Evolutionary conservation across 2,329 filamentous ascomycete species (phyloP).

Genomic region (Xylariaceae sp.): DNA sequence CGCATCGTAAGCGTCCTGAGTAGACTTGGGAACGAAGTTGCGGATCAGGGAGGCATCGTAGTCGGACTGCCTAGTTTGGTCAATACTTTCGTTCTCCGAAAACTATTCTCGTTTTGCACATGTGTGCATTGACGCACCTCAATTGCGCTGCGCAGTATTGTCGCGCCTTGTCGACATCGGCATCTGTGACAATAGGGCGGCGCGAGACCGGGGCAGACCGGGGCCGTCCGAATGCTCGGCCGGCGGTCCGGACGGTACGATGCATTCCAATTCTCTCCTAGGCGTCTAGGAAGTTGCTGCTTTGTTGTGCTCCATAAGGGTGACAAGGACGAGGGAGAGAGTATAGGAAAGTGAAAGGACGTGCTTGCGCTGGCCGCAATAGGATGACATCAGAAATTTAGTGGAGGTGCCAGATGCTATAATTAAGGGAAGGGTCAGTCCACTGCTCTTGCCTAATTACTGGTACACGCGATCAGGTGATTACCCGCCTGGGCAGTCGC

Average conservation of each 20-base stretch:
- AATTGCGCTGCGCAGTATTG: slow-evolving; percentile 53
- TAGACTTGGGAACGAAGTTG: slow-evolving; percentile 72
- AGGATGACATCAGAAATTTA: slow-evolving; percentile 20
- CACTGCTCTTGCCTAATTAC: too few relatives aligned
- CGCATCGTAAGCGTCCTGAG: slow-evolving; percentile 81
- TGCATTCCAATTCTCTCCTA: too few relatives aligned
- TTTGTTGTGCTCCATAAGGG: too few relatives aligned
- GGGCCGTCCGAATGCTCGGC: slow-evolving; percentile 22
- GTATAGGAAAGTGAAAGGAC: neutral
- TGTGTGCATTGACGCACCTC: slow-evolving; percentile 33
- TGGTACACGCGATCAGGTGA: slow-evolving; percentile 39
- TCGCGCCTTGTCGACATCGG: slow-evolving; percentile 50
- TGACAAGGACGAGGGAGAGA: slow-evolving; percentile 12
- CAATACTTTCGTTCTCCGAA: too few relatives aligned
- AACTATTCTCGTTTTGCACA: neutral
- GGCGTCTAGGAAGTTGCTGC: too few relatives aligned
- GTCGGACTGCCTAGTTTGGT: slow-evolving; percentile 68
- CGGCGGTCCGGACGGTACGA: slow-evolving; percentile 22
- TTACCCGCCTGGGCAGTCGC: slow-evolving; percentile 26
- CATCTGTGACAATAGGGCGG: slow-evolving; percentile 45
- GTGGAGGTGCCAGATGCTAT: too few relatives aligned
- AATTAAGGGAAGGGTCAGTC: too few relatives aligned
- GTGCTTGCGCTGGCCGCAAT: too few relatives aligned
- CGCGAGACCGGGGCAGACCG: slow-evolving; percentile 12
- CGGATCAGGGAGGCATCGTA: slow-evolving; percentile 82